Percentiles rank a stretch among this genome's conserved stretches.
Evolutionary conservation across 2,329 filamentous ascomycete genomes (phyloP).

Genomic region (Arthroderma sp.): DNA sequence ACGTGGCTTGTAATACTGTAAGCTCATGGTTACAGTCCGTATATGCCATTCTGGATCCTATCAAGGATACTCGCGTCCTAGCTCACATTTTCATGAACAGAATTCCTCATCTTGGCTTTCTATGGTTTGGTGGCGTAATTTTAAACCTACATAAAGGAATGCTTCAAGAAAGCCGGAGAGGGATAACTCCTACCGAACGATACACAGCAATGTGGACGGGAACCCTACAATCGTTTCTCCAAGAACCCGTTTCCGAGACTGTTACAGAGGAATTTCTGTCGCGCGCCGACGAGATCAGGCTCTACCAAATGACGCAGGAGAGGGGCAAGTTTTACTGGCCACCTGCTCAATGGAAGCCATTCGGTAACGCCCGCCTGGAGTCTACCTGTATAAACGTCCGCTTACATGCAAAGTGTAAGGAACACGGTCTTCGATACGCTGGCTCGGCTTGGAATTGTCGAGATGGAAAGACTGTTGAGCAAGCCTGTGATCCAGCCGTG

Average conservation of each 20-base stretch:
- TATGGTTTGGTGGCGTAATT: constrained; percentile 18
- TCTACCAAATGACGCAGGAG: constrained; percentile 18
- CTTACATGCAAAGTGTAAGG: constrained; percentile 14
- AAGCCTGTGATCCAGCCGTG: not conserved
- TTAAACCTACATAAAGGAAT: constrained; percentile 13
- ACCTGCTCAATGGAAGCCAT: constrained; percentile 16
- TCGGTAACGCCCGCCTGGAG: constrained; percentile 16
- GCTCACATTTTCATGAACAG: constrained; percentile 17
- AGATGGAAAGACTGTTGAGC: constrained; percentile 4
- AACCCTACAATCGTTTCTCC: constrained; percentile 17
- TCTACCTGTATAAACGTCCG: constrained; percentile 20
- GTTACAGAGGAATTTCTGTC: constrained; percentile 8
- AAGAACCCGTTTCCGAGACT: constrained; percentile 13
- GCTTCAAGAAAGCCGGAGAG: constrained; percentile 12
- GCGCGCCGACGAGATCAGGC: constrained; percentile 18
- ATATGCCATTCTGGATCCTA: constrained; percentile 15
- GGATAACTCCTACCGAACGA: constrained; percentile 17
- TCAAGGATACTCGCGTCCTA: constrained; percentile 10
- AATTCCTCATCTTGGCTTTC: constrained; percentile 13
- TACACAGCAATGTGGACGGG: constrained; percentile 18
- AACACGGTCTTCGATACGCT: constrained; percentile 13
- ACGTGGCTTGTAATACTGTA: constrained; percentile 18
- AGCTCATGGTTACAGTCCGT: constrained; percentile 19
- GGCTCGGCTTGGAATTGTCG: constrained; percentile 6
- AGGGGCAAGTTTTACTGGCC: constrained; percentile 14